Percentiles rank a stretch among this genome's conserved stretches.
Conservation (phyloP, 1,139 yeast species). For the Debaryomycetaceae sp. region DNA sequence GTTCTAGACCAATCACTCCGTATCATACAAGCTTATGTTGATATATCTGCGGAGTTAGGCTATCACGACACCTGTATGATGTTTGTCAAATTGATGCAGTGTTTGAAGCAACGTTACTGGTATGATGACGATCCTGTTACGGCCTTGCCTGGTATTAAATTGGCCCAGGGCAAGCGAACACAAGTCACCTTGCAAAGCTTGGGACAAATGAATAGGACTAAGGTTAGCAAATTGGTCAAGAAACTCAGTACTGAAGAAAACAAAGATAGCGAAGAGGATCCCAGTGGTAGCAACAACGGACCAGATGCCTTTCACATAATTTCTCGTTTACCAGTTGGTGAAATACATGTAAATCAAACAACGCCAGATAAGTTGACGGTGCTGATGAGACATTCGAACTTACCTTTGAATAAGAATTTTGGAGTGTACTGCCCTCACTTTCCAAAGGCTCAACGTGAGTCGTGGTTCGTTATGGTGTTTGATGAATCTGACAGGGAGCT, state of each 20-base stretch:
- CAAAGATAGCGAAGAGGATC: slow-evolving; percentile 24
- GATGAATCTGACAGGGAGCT: slow-evolving; percentile 47
- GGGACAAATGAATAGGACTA: slow-evolving; percentile 21
- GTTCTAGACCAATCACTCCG: slow-evolving; percentile 93
- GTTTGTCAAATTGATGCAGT: slow-evolving; percentile 72
- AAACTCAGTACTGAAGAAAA: slow-evolving; percentile 29
- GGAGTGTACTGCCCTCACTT: slow-evolving; percentile 74
- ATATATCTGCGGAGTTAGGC: slow-evolving; percentile 84
- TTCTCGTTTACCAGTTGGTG: slow-evolving; percentile 49
- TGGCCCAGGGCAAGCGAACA: slow-evolving; percentile 21
- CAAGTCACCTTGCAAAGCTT: slow-evolving; percentile 10
- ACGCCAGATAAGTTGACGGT: slow-evolving; percentile 36
- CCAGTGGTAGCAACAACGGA: slow-evolving; percentile 10
- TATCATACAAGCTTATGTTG: slow-evolving; percentile 88
- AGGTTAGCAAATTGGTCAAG: slow-evolving; percentile 29
- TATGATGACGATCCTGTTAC: slow-evolving; percentile 70
- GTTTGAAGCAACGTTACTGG: slow-evolving; percentile 88
- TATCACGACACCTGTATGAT: slow-evolving; percentile 57
- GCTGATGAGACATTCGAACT: slow-evolving; percentile 50
- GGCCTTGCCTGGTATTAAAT: slow-evolving; percentile 66
- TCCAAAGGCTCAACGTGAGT: slow-evolving; percentile 89
- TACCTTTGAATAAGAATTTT: slow-evolving; percentile 55
- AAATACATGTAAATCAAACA: slow-evolving; percentile 30
- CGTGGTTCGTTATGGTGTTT: slow-evolving; percentile 80
- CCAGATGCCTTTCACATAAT: slow-evolving; percentile 27